phyloP scores from a whole-genome alignment of 805 yeast species.

The Zygotorulaspora florentina region DNA sequence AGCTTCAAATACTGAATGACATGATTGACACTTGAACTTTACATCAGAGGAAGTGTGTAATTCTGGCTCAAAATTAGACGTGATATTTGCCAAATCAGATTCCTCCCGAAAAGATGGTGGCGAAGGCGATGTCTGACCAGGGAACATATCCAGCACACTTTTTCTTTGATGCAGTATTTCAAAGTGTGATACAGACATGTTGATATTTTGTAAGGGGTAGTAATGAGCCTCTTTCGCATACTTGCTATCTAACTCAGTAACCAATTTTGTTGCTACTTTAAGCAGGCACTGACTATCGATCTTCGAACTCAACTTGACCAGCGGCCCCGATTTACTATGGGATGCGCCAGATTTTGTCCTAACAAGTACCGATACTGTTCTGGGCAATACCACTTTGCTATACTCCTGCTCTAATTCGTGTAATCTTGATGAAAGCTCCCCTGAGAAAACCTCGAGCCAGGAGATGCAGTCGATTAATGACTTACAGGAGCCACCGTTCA shows the following conservation, averaged over 20 bases:
- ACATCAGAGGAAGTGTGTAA: not conserved
- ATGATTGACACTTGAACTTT: constrained; percentile 19
- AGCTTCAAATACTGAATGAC: constrained; percentile 17
- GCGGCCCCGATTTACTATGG: constrained; percentile 23
- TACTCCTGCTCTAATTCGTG: constrained; percentile 66
- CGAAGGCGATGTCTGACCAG: constrained; percentile 18
- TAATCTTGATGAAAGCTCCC: constrained; percentile 68
- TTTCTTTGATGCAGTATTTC: constrained; percentile 39
- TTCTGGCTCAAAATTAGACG: not conserved
- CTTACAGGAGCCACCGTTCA: constrained; percentile 52
- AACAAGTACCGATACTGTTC: constrained; percentile 42
- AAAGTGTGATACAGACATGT: constrained; percentile 52
- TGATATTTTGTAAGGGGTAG: constrained; percentile 50
- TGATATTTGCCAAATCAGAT: too few species aligned
- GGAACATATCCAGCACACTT: constrained; percentile 34
- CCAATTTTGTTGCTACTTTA: constrained; percentile 37
- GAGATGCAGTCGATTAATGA: constrained; percentile 53
- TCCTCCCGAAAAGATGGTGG: not conserved
- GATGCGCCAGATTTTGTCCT: constrained; percentile 26
- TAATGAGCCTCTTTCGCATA: constrained; percentile 26
- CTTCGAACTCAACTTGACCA: constrained; percentile 8
- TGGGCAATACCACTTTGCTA: constrained; percentile 40
- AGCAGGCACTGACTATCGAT: constrained; percentile 27
- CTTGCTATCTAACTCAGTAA: constrained; percentile 39
- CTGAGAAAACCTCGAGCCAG: constrained; percentile 82